phyloP scores from a whole-genome alignment of 2,329 filamentous ascomycete species.

The Scytalidium lignicola region DNA sequence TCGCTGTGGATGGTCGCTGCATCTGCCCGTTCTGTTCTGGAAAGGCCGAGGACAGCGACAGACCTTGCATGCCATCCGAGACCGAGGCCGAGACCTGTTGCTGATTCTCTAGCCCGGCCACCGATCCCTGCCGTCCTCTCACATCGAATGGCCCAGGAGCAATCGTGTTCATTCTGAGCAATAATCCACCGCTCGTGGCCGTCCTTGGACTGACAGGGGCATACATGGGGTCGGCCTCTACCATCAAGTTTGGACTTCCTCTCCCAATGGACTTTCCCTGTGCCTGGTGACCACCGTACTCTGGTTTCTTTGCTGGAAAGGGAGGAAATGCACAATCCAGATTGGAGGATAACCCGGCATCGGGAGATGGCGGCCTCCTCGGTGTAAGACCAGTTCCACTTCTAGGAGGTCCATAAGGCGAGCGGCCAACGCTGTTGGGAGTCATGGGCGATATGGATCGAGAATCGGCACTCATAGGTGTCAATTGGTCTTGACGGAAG shows the following conservation, averaged over 20 bases:
- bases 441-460: slow-evolving; percentile 60
- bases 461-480: slow-evolving; percentile 58
- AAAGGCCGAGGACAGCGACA: slow-evolving; percentile 6
- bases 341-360: slow-evolving; percentile 32
- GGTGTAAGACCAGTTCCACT: slow-evolving; percentile 35
- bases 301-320: slow-evolving; percentile 40
- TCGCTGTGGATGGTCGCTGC: slow-evolving; percentile 14
- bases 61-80: slow-evolving; percentile 7
- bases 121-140: slow-evolving; percentile 25
- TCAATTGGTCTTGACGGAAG: slow-evolving; percentile 52
- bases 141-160: slow-evolving; percentile 62
- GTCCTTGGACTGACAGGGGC: slow-evolving; percentile 43
- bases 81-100: slow-evolving; percentile 16
- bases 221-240: slow-evolving; percentile 33
- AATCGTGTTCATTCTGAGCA: slow-evolving; percentile 61
- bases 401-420: slow-evolving; percentile 30
- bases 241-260: slow-evolving; percentile 9
- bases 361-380: slow-evolving; percentile 37
- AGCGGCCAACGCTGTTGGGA: slow-evolving; percentile 40
- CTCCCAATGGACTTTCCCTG: slow-evolving; percentile 10
- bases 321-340: slow-evolving; percentile 49
- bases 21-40: slow-evolving; percentile 9
- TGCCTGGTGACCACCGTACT: slow-evolving; percentile 13
- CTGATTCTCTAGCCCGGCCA: slow-evolving; percentile 23
- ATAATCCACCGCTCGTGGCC: slow-evolving; percentile 38